These are phyloP conservation scores for Saccharomycopsis sp. DNA, from an alignment of 805 yeast species.

Conservation along the genomic window DNA sequence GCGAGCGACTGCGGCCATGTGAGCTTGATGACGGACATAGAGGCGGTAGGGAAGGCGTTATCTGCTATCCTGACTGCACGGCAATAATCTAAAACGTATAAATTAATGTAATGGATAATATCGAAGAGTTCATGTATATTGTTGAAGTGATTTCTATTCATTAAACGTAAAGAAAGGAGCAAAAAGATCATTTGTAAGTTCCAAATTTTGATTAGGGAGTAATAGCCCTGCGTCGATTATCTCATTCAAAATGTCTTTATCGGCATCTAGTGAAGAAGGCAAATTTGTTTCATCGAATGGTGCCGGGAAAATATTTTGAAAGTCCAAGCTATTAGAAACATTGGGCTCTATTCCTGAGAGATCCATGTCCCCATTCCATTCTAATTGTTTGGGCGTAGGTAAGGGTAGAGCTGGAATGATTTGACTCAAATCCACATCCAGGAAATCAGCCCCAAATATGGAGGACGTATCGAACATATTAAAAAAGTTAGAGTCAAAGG, in stretches of 20 bases:
- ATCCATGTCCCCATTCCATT: background rate
- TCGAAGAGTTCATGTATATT: too few species aligned
- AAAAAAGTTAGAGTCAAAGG: too few species aligned
- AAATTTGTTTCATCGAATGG: background rate
- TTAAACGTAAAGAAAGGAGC: too few species aligned
- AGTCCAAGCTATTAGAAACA: background rate
- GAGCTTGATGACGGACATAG: constrained; percentile 65
- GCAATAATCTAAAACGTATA: background rate
- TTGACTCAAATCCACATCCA: background rate
- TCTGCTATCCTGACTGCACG: constrained; percentile 38
- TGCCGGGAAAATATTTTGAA: background rate
- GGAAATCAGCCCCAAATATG: background rate
- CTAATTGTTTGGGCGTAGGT: background rate
- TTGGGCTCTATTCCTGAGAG: background rate
- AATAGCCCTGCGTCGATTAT: background rate
- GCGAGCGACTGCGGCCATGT: constrained; percentile 71
- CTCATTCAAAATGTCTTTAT: background rate
- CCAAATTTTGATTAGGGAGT: background rate
- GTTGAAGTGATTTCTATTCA: too few species aligned
- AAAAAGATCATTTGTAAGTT: too few species aligned
- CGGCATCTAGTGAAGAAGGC: background rate
- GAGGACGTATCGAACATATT: background rate
- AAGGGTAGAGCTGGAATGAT: background rate
- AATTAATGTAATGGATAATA: background rate
- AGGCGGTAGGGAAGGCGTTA: constrained; percentile 66